Percentiles rank a stretch among this genome's conserved stretches.
These are phyloP conservation scores for Xylaria sp. DNA, from an alignment of 495 filamentous ascomycete species.

Conservation along the genomic window DNA sequence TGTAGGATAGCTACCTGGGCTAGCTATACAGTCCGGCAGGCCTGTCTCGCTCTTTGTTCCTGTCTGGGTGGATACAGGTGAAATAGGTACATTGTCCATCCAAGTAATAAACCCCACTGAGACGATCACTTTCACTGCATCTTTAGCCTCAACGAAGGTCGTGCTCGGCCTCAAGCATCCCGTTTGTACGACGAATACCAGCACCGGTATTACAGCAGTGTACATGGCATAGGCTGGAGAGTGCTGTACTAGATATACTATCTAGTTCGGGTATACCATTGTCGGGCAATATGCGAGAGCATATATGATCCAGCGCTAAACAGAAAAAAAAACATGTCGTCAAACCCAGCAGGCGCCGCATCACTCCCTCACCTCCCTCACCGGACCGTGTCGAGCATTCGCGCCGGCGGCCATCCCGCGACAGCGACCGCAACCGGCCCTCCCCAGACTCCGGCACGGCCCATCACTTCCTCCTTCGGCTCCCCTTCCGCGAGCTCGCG, in stretches of 20 bases:
- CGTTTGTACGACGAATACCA: background rate
- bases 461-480: constrained; percentile 67
- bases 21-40: background rate
- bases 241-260: background rate
- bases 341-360: constrained; percentile 36
- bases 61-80: too few species aligned
- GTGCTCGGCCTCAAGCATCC: background rate
- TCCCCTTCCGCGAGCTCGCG: constrained; percentile 74
- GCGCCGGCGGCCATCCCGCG: constrained; percentile 46
- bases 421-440: constrained; percentile 36
- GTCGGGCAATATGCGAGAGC: constrained; percentile 30
- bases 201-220: background rate
- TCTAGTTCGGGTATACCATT: background rate
- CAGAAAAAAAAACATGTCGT: constrained; percentile 41
- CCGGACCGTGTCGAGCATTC: constrained; percentile 60
- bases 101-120: too few species aligned
- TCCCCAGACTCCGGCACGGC: constrained; percentile 67
- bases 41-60: background rate
- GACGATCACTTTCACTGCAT: background rate
- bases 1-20: background rate
- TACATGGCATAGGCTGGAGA: background rate
- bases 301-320: background rate
- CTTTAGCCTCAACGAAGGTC: background rate
- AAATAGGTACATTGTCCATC: background rate
- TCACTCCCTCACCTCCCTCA: constrained; percentile 56